These are phyloP conservation scores for Phytophthora cryptogea DNA, from an alignment of 352 stramenopile genomes.

Conservation along the genomic window DNA sequence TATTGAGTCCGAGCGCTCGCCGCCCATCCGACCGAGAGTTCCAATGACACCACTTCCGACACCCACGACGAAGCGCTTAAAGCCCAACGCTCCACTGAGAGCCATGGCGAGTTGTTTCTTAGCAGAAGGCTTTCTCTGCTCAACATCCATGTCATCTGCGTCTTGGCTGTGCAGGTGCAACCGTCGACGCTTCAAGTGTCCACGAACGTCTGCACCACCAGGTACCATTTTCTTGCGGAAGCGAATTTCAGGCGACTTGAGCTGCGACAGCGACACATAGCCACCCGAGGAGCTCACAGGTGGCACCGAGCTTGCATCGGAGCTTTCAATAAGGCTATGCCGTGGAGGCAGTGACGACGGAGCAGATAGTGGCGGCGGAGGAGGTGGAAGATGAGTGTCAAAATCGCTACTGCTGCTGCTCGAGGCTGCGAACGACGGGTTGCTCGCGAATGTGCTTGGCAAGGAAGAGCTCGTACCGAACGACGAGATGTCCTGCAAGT, in stretches of 20 bases:
- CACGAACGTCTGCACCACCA: conserved; percentile 42
- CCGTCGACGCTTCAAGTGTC: conserved; percentile 62
- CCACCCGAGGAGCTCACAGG: conserved; percentile 52
- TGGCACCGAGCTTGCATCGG: conserved; percentile 22
- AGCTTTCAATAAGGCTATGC: conserved; percentile 13
- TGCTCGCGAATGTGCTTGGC: conserved; percentile 32
- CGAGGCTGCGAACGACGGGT: conserved; percentile 26
- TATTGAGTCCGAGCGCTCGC: conserved; percentile 35
- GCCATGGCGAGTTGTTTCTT: conserved; percentile 39
- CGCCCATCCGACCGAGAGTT: conserved; percentile 32
- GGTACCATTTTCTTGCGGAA: conserved; percentile 56
- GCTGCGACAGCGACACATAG: conserved; percentile 76
- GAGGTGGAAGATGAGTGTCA: conserved; percentile 17
- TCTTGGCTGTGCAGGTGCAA: conserved; percentile 48
- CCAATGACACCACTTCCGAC: conserved; percentile 38
- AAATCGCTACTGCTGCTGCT: conserved; percentile 32
- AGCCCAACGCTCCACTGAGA: conserved; percentile 33
- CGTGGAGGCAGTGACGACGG: conserved; percentile 26
- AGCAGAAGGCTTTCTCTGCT: conserved; percentile 29
- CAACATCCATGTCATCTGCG: conserved; percentile 30
- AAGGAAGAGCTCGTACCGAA: conserved; percentile 11
- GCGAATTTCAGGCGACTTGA: conserved; percentile 78
- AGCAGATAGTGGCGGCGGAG: conserved; percentile 19
- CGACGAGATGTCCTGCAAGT: conserved; percentile 47
- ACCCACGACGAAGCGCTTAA: conserved; percentile 40